Evolutionary conservation across 2,329 filamentous ascomycete genomes (phyloP).

Genomic region (Colletotrichum higginsianum): DNA sequence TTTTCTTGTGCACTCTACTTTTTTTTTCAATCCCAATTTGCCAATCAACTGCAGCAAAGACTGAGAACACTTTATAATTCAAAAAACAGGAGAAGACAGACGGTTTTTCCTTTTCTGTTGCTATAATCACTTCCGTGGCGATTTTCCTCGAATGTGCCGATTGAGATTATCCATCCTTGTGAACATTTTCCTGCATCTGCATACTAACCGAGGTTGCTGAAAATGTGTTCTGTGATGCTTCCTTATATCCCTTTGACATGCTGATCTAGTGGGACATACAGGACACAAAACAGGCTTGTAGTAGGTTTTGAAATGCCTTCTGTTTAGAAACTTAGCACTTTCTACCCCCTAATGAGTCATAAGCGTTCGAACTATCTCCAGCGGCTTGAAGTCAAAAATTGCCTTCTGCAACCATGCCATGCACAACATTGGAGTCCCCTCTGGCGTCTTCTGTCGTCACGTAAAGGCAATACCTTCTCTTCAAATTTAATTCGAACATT

Average conservation of each 20-base stretch:
- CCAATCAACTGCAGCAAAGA: not conserved
- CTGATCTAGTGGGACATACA: not conserved
- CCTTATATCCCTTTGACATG: slow-evolving; percentile 5
- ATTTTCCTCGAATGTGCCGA: not conserved
- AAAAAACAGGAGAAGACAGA: not conserved
- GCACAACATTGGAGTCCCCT: not conserved
- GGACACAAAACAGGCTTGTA: slow-evolving; percentile 8
- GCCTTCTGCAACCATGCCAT: not conserved
- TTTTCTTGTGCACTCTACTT: not conserved
- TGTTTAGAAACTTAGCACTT: not conserved
- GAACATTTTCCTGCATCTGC: not conserved
- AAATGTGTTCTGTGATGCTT: slow-evolving; percentile 17
- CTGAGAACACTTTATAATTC: not conserved
- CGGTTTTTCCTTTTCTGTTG: not conserved
- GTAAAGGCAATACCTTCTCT: not conserved
- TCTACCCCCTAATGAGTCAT: not conserved
- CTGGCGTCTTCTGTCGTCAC: no score
- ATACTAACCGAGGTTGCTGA: not conserved
- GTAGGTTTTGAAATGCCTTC: slow-evolving; percentile 8
- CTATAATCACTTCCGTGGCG: not conserved
- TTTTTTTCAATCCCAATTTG: not conserved
- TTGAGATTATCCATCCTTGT: slow-evolving; percentile 10
- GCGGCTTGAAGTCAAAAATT: not conserved
- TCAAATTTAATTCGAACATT: not conserved
- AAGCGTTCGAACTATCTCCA: not conserved